Base-by-base conservation (phyloP, 148 eudicot genomes). In the Simmondsia chinensis region DNA sequence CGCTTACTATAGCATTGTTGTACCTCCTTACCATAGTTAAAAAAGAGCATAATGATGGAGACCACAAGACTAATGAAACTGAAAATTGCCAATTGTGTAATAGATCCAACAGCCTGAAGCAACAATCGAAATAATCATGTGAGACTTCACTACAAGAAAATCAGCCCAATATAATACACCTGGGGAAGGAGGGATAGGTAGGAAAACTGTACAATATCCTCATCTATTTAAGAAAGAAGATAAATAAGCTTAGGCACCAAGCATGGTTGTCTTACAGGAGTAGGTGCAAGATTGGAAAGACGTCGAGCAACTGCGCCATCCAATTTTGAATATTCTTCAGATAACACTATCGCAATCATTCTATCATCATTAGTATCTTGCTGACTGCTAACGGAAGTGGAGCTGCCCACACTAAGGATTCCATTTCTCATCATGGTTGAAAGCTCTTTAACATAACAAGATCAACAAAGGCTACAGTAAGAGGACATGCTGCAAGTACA, bases 281-380 rank as follows among this genome's bases (percentile, higher is more conserved):
- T 57, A 38, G 96, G 82, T 26, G 84, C 88, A 5, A 87, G 80
- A 46, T 63, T 72, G 50, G 88, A 56, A 22, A 79, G 77, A 28
- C 96, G 82, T 12, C 71, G 72, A 57, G 72, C 85, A 64, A 87
- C 68, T 46, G 79, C 67, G 33, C 77, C 77, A 50, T 82, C 88
- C 52, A 79, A 50, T 35, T 76, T 63, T 41, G 77, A 76, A 61
- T 76, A 79, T 56, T 87, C 96, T 71, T 87, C 96, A 18, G 96
- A 71, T 22, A 87, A 51, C 49, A 79, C 63, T n/a, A 63, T 52
- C 29, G 96, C 96, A 69, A 87, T 82, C 94, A 82, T 82, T 66
- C 61, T 59, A 51, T 87, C 96, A 71, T 86, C 77, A 17, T 82
- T 82, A 28, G 73, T 57, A 24, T 70, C 82, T 13, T 66, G 80